Conservation (phyloP, 2,329 filamentous ascomycete genomes). For the Pezicula carpinea region DNA sequence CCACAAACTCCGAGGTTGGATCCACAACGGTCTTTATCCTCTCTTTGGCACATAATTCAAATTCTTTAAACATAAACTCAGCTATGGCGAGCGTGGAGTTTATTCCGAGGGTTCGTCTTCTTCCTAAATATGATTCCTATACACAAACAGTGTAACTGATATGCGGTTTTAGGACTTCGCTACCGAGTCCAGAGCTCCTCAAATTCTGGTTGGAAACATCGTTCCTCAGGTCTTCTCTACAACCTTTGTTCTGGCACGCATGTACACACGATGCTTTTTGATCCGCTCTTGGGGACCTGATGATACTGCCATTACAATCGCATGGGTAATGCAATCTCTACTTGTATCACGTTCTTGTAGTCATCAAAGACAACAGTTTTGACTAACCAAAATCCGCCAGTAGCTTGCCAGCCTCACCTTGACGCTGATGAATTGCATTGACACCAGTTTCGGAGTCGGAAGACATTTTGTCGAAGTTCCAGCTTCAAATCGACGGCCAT, state of each 20-base stretch:
- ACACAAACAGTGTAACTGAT: no score
- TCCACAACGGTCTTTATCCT: no score
- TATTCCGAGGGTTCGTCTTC: no score
- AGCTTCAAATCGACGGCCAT: background rate
- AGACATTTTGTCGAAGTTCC: background rate
- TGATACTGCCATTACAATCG: background rate
- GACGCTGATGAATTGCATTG: background rate
- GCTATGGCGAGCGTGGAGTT: no score
- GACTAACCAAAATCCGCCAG: background rate
- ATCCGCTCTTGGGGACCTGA: background rate
- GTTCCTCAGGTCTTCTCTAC: background rate
- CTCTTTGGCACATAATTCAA: no score
- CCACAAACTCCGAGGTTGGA: no score
- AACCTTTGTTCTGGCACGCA: background rate
- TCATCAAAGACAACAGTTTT: background rate
- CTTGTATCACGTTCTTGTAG: background rate
- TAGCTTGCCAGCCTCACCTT: background rate
- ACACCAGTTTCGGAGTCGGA: background rate
- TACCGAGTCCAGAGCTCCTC: background rate
- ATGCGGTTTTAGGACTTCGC: background rate
- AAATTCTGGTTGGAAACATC: background rate
- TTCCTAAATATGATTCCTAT: no score
- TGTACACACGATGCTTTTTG: background rate
- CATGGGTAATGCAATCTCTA: background rate
- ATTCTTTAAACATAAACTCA: no score